Conservation (phyloP, 2,329 filamentous ascomycete genomes). For the Hypoxylon sp. region DNA sequence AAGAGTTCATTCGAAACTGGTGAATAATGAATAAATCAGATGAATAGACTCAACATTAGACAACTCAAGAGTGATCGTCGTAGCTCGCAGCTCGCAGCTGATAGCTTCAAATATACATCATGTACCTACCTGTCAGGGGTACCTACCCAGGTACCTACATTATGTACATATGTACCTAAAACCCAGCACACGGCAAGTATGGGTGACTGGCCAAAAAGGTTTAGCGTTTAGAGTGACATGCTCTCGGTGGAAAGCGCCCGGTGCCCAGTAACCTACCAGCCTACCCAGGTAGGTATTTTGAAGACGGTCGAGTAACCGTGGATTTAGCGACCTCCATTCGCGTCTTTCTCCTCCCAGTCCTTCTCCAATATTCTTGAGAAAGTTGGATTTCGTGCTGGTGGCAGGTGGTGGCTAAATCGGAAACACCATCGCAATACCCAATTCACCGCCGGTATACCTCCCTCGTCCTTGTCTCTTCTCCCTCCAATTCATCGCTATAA, state of each 20-base stretch:
- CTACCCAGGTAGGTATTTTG: constrained; percentile 24
- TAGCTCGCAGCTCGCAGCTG: background rate
- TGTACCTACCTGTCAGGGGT: no score
- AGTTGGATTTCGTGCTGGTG: constrained; percentile 6
- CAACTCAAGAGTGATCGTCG: background rate
- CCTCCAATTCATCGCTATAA: constrained; percentile 6
- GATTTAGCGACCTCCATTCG: constrained; percentile 2
- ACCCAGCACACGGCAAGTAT: constrained; percentile 9
- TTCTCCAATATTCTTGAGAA: constrained; percentile 7
- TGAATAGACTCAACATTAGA: background rate
- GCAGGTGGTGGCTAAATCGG: constrained; percentile 32
- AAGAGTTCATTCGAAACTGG: no score
- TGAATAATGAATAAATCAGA: background rate
- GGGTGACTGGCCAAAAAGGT: constrained; percentile 20
- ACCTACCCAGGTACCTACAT: background rate
- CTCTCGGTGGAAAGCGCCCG: constrained; percentile 10
- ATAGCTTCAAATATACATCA: constrained; percentile 1
- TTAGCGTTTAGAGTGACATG: constrained; percentile 27
- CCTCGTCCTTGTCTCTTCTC: constrained; percentile 14
- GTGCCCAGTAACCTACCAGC: no score
- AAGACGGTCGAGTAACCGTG: no score
- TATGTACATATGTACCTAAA: background rate
- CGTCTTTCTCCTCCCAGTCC: constrained; percentile 20
- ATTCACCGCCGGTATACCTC: constrained; percentile 20
- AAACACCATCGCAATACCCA: constrained; percentile 14